These are phyloP conservation scores for Baorangia bicolor DNA, from an alignment of 768 basidiomycete species.

Conservation along the genomic window DNA sequence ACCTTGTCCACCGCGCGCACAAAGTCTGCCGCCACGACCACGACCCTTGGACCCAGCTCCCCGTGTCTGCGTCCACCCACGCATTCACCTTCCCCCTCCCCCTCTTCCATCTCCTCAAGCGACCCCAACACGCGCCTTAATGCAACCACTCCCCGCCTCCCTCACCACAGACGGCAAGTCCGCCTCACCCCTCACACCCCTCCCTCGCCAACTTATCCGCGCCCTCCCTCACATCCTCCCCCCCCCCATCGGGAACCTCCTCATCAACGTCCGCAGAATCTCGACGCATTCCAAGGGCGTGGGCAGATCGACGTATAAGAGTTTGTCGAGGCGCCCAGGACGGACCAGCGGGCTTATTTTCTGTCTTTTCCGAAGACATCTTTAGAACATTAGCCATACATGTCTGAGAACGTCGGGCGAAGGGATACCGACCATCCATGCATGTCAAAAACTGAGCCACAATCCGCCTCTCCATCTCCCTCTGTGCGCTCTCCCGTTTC, in stretches of 20 bases:
- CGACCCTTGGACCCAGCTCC: too few species aligned
- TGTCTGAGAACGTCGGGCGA: neutral
- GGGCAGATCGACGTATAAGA: slow-evolving; percentile 90
- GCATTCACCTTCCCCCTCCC: too few species aligned
- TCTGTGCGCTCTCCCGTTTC: too few species aligned
- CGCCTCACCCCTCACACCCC: slow-evolving; percentile 84
- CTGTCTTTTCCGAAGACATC: slow-evolving; percentile 96
- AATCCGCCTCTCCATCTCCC: too few species aligned
- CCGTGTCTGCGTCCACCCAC: too few species aligned
- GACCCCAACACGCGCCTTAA: slow-evolving; percentile 66
- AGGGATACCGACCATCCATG: too few species aligned
- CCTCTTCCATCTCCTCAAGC: too few species aligned
- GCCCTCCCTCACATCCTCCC: too few species aligned
- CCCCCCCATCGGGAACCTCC: slow-evolving; percentile 59
- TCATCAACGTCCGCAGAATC: slow-evolving; percentile 73
- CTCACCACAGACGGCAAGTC: slow-evolving; percentile 85
- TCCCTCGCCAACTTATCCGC: slow-evolving; percentile 52
- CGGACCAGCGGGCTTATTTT: slow-evolving; percentile 94
- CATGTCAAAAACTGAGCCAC: too few species aligned
- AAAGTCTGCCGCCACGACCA: slow-evolving; percentile 70
- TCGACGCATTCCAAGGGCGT: slow-evolving; percentile 70
- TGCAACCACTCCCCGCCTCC: slow-evolving; percentile 84
- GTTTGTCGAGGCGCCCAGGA: slow-evolving; percentile 91
- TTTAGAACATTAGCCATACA: slow-evolving; percentile 30
- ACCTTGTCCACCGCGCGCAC: too few species aligned